Percentiles rank a stretch among this genome's conserved stretches.
Evolutionary conservation across 1,284 basidiomycete genomes (phyloP).

Genomic region (Laetiporus sulphureus): DNA sequence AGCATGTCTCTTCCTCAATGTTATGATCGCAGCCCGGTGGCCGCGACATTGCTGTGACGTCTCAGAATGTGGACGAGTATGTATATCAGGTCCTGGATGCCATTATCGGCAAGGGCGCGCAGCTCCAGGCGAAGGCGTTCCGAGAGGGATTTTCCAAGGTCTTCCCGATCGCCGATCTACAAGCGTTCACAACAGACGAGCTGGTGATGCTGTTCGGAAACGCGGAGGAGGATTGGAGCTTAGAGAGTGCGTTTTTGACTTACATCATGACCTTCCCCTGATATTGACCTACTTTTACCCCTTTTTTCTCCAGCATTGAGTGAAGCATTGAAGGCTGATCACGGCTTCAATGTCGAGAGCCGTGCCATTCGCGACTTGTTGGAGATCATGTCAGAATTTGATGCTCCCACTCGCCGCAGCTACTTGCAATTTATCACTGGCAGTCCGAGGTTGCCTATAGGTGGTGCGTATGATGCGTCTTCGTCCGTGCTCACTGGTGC

Average conservation of each 20-base stretch:
- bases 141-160: slow-evolving; percentile 89
- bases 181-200: slow-evolving; percentile 92
- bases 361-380: slow-evolving; percentile 84
- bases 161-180: slow-evolving; percentile 86
- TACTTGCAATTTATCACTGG: slow-evolving; percentile 98
- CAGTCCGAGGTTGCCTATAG: slow-evolving; percentile 89
- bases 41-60: slow-evolving; percentile 71
- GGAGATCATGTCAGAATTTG: slow-evolving; percentile 82
- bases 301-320: slow-evolving; percentile 57
- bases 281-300: slow-evolving; percentile 8
- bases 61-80: slow-evolving; percentile 86
- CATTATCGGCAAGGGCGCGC: slow-evolving; percentile 73
- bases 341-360: slow-evolving; percentile 95
- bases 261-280: neutral
- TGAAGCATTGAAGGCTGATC: slow-evolving; percentile 93
- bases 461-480: slow-evolving; percentile 58
- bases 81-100: slow-evolving; percentile 75
- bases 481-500: neutral
- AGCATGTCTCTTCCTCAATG: neutral
- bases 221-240: slow-evolving; percentile 90
- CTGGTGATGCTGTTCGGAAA: slow-evolving; percentile 93
- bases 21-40: slow-evolving; percentile 58
- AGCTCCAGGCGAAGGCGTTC: slow-evolving; percentile 79
- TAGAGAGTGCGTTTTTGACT: slow-evolving; percentile 61
- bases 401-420: slow-evolving; percentile 67